Conservation (phyloP, 164 flowering plant species). For the Paratinospora sagittata region DNA sequence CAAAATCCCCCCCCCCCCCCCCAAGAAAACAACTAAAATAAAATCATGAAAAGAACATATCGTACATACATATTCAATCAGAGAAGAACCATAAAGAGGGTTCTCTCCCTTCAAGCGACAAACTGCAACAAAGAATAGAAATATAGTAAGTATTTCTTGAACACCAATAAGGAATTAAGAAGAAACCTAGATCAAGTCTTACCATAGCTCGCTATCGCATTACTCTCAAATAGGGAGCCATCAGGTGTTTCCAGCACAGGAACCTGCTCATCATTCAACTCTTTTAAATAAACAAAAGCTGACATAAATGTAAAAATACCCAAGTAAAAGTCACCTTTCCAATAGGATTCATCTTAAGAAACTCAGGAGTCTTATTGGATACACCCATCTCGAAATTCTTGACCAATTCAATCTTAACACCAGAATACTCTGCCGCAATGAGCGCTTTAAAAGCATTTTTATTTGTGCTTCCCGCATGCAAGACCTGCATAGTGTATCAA, state of each 20-base stretch:
- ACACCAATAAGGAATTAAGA: not conserved
- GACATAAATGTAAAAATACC: not conserved
- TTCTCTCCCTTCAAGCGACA: constrained; percentile 52
- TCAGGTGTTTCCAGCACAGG: constrained; percentile 79
- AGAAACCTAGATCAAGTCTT: not conserved
- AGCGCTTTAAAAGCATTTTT: constrained; percentile 65
- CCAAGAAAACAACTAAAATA: not conserved
- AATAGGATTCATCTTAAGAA: constrained; percentile 71
- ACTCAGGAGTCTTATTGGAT: constrained; percentile 58
- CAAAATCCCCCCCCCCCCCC: not conserved
- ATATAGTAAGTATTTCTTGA: not conserved
- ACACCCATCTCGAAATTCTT: constrained; percentile 71
- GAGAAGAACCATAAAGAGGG: constrained; percentile 58
- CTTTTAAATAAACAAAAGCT: not conserved
- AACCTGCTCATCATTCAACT: constrained; percentile 32
- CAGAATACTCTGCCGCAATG: constrained; percentile 62
- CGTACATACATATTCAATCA: constrained; percentile 59
- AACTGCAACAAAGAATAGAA: constrained; percentile 40
- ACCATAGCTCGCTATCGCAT: constrained; percentile 82
- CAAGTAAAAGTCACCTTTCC: constrained; percentile 47
- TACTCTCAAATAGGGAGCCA: constrained; percentile 75
- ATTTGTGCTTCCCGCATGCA: constrained; percentile 47
- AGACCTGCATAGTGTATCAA: constrained; percentile 28
- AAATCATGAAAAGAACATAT: not conserved
- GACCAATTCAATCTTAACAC: constrained; percentile 42